A percentile compares a stretch with the other conserved stretches of the same genome.
Evolutionary conservation across 176 grass and related monocot species (phyloP).

Genomic region (Phoenix roebelenii): DNA sequence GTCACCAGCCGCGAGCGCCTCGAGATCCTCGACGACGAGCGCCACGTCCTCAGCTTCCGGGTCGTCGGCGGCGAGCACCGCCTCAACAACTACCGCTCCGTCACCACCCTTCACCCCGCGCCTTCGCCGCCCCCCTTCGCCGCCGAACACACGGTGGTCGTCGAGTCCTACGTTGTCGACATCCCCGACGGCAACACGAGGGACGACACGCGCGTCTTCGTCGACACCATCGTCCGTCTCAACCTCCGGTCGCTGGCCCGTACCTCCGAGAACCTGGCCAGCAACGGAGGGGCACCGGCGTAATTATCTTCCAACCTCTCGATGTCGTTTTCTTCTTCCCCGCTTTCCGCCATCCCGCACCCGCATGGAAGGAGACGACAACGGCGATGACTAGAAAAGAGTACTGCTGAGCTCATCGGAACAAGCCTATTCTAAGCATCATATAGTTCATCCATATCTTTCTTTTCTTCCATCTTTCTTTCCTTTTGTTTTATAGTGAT

Average conservation of each 20-base stretch:
- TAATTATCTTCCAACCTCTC: no score
- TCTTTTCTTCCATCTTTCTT: no score
- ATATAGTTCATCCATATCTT: no score
- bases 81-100: constrained; percentile 73
- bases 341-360: no score
- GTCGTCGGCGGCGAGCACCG: constrained; percentile 78
- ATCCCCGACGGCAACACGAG: constrained; percentile 65
- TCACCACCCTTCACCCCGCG: constrained; percentile 61
- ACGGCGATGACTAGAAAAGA: no score
- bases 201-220: constrained; percentile 63
- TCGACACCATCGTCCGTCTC: constrained; percentile 63
- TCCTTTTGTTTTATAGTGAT: no score
- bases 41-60: constrained; percentile 66
- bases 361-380: no score
- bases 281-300: no score
- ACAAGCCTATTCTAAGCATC: no score
- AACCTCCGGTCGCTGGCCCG: constrained; percentile 66
- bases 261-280: constrained; percentile 29
- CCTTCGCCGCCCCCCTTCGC: neutral
- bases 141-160: constrained; percentile 31
- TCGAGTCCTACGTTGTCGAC: constrained; percentile 90
- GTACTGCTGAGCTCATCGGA: no score
- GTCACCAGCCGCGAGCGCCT: constrained; percentile 53
- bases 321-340: no score
- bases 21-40: constrained; percentile 71